Percentiles rank a stretch among this genome's conserved stretches.
Evolutionary conservation across 1,139 yeast species (phyloP).

Genomic region (Taphrina pruni): DNA sequence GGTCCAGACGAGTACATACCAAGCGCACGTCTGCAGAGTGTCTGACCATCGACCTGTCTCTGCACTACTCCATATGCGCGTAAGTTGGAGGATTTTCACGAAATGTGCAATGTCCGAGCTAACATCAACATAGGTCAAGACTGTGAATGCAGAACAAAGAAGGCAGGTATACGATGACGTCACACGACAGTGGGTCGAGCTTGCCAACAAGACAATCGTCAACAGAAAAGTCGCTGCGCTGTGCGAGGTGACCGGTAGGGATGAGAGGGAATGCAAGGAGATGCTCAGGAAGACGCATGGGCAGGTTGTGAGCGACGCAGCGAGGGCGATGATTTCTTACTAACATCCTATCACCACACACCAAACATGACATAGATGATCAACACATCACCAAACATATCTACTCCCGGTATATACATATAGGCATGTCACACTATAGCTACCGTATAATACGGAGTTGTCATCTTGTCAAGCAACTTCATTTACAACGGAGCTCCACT

Average conservation of each 20-base stretch:
- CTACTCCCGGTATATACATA: no score
- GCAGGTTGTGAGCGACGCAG: conserved; percentile 34
- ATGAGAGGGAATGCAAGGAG: conserved; percentile 24
- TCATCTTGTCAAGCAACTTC: no score
- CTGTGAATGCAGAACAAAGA: conserved; percentile 30
- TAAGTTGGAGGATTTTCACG: conserved; percentile 49
- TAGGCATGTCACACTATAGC: no score
- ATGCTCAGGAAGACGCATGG: conserved; percentile 24
- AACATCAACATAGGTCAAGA: conserved; percentile 22
- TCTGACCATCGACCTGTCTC: conserved; percentile 95
- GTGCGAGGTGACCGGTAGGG: conserved; percentile 19
- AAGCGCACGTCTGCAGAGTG: conserved; percentile 56
- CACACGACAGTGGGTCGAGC: conserved; percentile 37
- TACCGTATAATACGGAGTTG: no score
- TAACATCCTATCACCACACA: neutral
- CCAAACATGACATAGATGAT: no score
- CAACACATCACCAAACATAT: no score
- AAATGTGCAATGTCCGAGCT: neutral
- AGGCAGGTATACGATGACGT: conserved; percentile 31
- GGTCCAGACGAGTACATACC: conserved; percentile 48
- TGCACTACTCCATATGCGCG: conserved; percentile 70
- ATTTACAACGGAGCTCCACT: neutral
- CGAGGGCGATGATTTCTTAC: conserved; percentile 23
- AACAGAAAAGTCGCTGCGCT: conserved; percentile 12
- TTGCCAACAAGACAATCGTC: conserved; percentile 35